Evolutionary conservation across 257 asterid genomes (phyloP).

Genomic region (Scutellaria galericulata): DNA sequence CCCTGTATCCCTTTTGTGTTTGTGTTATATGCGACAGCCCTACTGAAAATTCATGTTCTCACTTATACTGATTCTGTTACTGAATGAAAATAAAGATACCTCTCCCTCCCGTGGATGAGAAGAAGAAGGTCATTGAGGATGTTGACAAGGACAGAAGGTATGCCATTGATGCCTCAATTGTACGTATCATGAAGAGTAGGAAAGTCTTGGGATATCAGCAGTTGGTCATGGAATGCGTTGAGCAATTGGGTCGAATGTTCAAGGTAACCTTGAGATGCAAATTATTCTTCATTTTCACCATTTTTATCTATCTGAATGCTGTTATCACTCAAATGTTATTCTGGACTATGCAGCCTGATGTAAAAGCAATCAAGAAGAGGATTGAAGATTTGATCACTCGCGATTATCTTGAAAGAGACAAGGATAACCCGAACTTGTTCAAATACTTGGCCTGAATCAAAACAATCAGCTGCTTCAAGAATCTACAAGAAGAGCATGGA

Average conservation of each 20-base stretch:
- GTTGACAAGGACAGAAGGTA: slow-evolving; percentile 72
- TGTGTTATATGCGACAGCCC: neutral
- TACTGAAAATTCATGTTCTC: neutral
- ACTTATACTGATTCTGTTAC: neutral
- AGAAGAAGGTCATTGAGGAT: slow-evolving; percentile 69
- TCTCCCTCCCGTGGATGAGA: slow-evolving; percentile 66
- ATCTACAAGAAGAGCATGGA: too few relatives aligned
- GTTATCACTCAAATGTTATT: slow-evolving; percentile 8
- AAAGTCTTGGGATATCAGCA: slow-evolving; percentile 66
- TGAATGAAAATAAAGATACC: slow-evolving; percentile 50
- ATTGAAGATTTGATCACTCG: slow-evolving; percentile 72
- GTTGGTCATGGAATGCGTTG: slow-evolving; percentile 68
- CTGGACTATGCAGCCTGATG: slow-evolving; percentile 52
- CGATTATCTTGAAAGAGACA: slow-evolving; percentile 74
- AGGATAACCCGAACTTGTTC: slow-evolving; percentile 63
- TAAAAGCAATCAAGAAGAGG: slow-evolving; percentile 70
- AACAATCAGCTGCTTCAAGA: too few relatives aligned
- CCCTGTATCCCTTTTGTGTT: neutral
- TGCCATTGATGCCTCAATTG: slow-evolving; percentile 68
- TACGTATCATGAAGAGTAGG: slow-evolving; percentile 70
- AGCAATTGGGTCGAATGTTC: slow-evolving; percentile 65
- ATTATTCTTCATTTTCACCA: neutral
- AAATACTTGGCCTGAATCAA: slow-evolving; percentile 59
- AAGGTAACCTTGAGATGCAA: slow-evolving; percentile 41
- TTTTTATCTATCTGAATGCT: neutral